Conservation (phyloP, 116 monocot genomes). For the Cymodocea nodosa region DNA sequence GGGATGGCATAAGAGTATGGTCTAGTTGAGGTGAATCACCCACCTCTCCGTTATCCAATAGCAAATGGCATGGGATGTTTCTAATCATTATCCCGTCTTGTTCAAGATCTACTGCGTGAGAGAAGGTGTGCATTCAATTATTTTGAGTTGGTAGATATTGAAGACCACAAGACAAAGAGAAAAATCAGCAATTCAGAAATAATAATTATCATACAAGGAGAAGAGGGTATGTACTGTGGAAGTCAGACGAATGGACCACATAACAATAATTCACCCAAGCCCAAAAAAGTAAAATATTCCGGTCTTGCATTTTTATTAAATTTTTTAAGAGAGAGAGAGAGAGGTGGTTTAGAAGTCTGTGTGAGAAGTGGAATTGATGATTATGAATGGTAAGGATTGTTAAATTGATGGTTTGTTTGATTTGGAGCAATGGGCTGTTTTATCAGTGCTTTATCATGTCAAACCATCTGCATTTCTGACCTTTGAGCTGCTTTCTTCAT, state of each 20-base stretch:
- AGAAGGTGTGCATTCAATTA: background rate
- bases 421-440: no score
- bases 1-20: conserved; percentile 8
- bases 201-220: background rate
- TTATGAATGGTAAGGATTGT: no score
- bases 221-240: background rate
- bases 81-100: background rate
- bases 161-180: no score
- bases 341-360: no score
- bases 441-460: no score
- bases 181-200: background rate
- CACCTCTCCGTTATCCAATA: background rate
- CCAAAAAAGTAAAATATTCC: background rate
- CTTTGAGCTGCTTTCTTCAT: no score
- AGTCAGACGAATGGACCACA: background rate
- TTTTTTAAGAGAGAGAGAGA: background rate
- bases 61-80: conserved; percentile 6
- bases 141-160: background rate
- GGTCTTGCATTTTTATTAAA: background rate
- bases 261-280: conserved; percentile 6
- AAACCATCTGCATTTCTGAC: no score
- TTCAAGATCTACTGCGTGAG: background rate
- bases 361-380: no score
- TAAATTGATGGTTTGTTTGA: no score
- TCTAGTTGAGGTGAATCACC: conserved; percentile 6